Evolutionary conservation across 306 rosid genomes (phyloP).

Genomic region (Dalbergia cultrata): DNA sequence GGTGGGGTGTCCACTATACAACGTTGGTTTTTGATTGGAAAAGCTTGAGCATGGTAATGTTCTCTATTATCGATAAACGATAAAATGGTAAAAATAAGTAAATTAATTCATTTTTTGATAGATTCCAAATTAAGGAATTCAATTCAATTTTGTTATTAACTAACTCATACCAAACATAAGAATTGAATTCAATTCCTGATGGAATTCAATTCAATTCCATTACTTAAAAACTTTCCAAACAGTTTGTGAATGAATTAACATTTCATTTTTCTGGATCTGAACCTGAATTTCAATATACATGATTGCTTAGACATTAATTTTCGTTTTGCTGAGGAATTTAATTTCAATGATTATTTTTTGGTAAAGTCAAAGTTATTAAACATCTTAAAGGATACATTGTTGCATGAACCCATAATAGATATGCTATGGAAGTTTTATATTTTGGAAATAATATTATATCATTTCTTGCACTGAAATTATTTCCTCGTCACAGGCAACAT

Average conservation of each 20-base stretch:
- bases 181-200: too few species aligned
- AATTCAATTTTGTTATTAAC: too few species aligned
- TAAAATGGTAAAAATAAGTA: too few species aligned
- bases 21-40: too few species aligned
- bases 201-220: too few species aligned
- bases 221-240: too few species aligned
- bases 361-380: constrained; percentile 97
- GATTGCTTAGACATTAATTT: constrained; percentile 99
- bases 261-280: constrained; percentile 46
- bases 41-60: too few species aligned
- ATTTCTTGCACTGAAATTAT: constrained; percentile 6
- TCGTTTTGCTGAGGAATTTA: constrained; percentile 93
- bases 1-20: too few species aligned
- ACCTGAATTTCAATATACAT: constrained; percentile 52
- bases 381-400: constrained; percentile 97
- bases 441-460: constrained; percentile 8
- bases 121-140: too few species aligned
- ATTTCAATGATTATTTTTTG: constrained; percentile 90
- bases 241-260: background rate
- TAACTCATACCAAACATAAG: too few species aligned
- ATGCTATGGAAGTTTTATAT: background rate
- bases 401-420: constrained; percentile 86
- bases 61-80: too few species aligned
- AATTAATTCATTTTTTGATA: too few species aligned
- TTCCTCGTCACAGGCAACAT: background rate